These are phyloP conservation scores for Stellera chamaejasme DNA, from an alignment of 345 rosid species.

Conservation along the genomic window DNA sequence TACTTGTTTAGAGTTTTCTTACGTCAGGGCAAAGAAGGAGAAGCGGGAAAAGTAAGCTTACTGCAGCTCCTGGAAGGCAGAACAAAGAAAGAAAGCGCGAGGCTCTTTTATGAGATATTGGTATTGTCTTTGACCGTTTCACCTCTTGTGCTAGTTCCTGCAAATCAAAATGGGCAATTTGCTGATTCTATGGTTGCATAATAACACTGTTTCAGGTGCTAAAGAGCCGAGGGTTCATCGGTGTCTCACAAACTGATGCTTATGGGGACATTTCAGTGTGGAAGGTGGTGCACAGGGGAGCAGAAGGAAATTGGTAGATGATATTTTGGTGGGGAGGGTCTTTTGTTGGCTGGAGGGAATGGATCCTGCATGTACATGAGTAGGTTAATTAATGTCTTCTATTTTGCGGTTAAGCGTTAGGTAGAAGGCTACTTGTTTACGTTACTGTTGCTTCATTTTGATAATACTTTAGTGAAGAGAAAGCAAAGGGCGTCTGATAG, in stretches of 20 bases:
- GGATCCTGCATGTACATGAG: too few relatives aligned
- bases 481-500: too few relatives aligned
- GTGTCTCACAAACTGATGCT: slow-evolving; percentile 51
- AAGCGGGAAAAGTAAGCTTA: slow-evolving; percentile 47
- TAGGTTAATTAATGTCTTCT: too few relatives aligned
- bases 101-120: slow-evolving; percentile 83
- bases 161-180: too few relatives aligned
- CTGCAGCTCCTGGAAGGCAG: slow-evolving; percentile 39
- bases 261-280: slow-evolving; percentile 47
- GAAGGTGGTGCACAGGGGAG: slow-evolving; percentile 11
- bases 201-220: slow-evolving; percentile 44
- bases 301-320: not conserved
- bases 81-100: slow-evolving; percentile 51
- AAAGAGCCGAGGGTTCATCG: slow-evolving; percentile 45
- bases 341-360: too few relatives aligned
- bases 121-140: slow-evolving; percentile 20
- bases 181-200: not conserved
- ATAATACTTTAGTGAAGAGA: too few relatives aligned
- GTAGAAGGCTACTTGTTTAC: too few relatives aligned
- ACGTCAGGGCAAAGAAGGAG: slow-evolving; percentile 23
- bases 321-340: too few relatives aligned
- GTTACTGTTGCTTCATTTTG: too few relatives aligned
- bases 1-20: slow-evolving; percentile 37
- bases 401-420: too few relatives aligned
- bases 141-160: too few relatives aligned